phyloP scores from a whole-genome alignment of 192 early-diverging fungal species.

The Entomortierella beljakovae region DNA sequence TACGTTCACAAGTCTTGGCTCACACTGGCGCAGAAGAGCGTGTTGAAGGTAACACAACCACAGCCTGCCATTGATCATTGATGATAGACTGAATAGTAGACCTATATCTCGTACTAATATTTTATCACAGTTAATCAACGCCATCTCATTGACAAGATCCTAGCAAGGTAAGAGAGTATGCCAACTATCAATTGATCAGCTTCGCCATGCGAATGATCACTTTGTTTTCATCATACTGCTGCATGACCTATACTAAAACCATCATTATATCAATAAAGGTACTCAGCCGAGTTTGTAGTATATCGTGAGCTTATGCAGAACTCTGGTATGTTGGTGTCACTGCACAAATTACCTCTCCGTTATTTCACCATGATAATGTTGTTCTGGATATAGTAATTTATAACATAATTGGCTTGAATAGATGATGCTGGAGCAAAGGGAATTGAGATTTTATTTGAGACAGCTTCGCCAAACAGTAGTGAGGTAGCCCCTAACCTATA shows the following conservation, averaged over 20 bases:
- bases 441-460: conserved; percentile 70
- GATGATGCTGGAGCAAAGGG: conserved; percentile 80
- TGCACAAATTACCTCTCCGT: not conserved
- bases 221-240: not conserved
- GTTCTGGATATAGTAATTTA: not conserved
- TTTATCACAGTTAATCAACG: conserved; percentile 81
- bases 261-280: conserved; percentile 50
- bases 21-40: conserved; percentile 69
- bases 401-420: conserved; percentile 38
- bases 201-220: not conserved
- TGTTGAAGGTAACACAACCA: conserved; percentile 65
- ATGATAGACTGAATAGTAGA: no score
- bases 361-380: not conserved
- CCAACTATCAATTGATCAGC: not conserved
- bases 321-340: conserved; percentile 55
- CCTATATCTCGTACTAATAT: no score
- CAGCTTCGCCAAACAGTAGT: conserved; percentile 45
- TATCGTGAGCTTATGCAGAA: conserved; percentile 84
- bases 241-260: not conserved
- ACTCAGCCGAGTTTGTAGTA: conserved; percentile 88
- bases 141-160: conserved; percentile 92
- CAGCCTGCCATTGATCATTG: no score
- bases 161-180: conserved; percentile 64
- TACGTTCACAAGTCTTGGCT: conserved; percentile 61
- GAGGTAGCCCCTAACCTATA: conserved; percentile 55